Evolutionary conservation across 306 rosid species (phyloP), one percentile per base, ranked within the genome.

Genomic region (Coriaria nepalensis): DNA sequence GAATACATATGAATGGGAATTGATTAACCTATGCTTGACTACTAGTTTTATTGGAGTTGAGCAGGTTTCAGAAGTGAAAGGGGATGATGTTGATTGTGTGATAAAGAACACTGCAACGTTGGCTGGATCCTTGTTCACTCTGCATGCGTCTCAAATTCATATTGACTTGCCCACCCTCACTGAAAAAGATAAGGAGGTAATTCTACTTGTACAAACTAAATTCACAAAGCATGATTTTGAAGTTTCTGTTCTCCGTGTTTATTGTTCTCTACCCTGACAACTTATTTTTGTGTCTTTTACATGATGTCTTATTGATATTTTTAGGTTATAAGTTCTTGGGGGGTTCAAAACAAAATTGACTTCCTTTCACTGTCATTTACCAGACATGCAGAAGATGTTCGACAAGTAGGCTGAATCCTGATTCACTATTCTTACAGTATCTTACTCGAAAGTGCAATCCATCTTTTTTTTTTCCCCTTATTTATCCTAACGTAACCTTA

Each of bases 351-450:
- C 75, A 73, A 73, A 55, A 68, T 73, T 50, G 79, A 73, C 67
- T 68, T 73, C 45, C 75, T 73, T 33, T 73, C 79, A 36, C 45
- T 73, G 55, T 73, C 79, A 56, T 73, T 68, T 39, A 73, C 79
- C 13, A 49, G 79, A 43, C 75, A 73, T 57, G 79, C 73, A 3
- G 79, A 73, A 61, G 79, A 73, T 49, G 79, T 73, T 58, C 79
- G 79, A 47, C 79, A 64, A 2, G 79, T 73, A 44, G 58, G 68
- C 40, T 10, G 5, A 9, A 10, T 39, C 11, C 63, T 10, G n/a
- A 10, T 38, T 40, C 13, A 6, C 42, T 11, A 10, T 36, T 37
- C 46, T 9, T 15, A 7, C 50, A 12, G 11, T 41, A 40, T 46
- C 43, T 62, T 57, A 35, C 54, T 7, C n/a, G 33, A 20, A 20